These are phyloP conservation scores for Umbelopsis isabellina DNA, from an alignment of 192 early-diverging fungal genomes.

Conservation along the genomic window DNA sequence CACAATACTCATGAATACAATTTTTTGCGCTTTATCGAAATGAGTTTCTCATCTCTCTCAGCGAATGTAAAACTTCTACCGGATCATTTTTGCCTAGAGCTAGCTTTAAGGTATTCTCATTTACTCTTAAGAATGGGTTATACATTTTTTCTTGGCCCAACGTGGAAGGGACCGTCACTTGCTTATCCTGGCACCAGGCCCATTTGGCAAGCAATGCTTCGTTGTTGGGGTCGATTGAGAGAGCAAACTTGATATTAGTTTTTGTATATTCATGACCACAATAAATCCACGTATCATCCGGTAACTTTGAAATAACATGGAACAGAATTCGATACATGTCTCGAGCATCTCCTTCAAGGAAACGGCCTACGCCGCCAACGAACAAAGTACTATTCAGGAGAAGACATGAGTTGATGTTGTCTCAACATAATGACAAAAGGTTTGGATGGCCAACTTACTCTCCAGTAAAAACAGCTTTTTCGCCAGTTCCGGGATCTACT, in stretches of 20 bases:
- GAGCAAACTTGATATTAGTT: constrained; percentile 72
- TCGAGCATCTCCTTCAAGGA: constrained; percentile 60
- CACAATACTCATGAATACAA: no score
- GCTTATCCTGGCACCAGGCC: constrained; percentile 57
- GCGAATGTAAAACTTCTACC: constrained; percentile 72
- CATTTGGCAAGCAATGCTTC: constrained; percentile 65
- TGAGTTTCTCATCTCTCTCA: constrained; percentile 84
- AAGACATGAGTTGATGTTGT: constrained; percentile 11
- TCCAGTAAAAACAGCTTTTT: constrained; percentile 87
- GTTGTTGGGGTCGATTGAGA: constrained; percentile 79
- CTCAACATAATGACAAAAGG: background rate
- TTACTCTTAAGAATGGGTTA: constrained; percentile 91
- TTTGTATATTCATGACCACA: constrained; percentile 64
- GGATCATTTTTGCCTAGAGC: constrained; percentile 63
- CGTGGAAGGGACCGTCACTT: constrained; percentile 75
- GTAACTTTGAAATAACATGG: constrained; percentile 55
- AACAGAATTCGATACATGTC: constrained; percentile 64
- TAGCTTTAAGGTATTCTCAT: constrained; percentile 60
- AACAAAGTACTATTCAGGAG: constrained; percentile 47
- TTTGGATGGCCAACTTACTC: constrained; percentile 25
- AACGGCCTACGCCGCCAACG: constrained; percentile 57
- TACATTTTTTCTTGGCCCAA: constrained; percentile 85
- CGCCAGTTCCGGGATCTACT: constrained; percentile 56
- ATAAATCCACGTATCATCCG: constrained; percentile 64
- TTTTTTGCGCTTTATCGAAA: constrained; percentile 41